Evolutionary conservation across 176 grass and related monocot genomes (phyloP).

Genomic region (Oryza punctata): DNA sequence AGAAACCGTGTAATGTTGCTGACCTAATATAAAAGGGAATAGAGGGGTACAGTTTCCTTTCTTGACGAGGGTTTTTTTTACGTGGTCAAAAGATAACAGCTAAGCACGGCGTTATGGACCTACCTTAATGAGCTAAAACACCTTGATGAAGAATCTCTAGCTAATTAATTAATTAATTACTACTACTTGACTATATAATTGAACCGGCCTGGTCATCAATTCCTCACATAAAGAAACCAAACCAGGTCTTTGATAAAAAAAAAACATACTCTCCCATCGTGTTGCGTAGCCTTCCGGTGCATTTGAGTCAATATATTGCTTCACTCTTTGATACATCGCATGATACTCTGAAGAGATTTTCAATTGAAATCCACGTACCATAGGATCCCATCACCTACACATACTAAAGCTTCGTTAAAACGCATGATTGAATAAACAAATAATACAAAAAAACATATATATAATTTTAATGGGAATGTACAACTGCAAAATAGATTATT

Average conservation of each 20-base stretch:
- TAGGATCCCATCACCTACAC: neutral
- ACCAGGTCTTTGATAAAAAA: neutral
- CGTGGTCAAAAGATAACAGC: neutral
- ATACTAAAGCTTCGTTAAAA: no score
- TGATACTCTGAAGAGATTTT: neutral
- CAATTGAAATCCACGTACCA: neutral
- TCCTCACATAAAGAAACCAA: neutral
- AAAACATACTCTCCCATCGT: neutral
- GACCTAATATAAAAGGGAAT: no score
- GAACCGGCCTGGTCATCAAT: neutral
- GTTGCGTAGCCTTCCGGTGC: neutral
- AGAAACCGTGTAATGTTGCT: neutral
- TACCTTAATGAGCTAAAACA: neutral
- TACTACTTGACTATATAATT: neutral
- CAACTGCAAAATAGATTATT: no score
- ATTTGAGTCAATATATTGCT: neutral
- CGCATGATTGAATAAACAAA: no score
- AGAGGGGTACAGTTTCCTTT: neutral
- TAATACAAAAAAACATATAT: no score
- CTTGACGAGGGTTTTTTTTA: neutral
- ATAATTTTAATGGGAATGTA: no score
- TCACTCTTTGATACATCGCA: neutral
- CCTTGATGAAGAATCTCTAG: neutral
- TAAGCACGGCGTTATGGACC: neutral
- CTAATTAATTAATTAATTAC: neutral